These are phyloP conservation scores for Yamadazyma buinensis DNA, from an alignment of 1,139 yeast genomes.

Conservation along the genomic window DNA sequence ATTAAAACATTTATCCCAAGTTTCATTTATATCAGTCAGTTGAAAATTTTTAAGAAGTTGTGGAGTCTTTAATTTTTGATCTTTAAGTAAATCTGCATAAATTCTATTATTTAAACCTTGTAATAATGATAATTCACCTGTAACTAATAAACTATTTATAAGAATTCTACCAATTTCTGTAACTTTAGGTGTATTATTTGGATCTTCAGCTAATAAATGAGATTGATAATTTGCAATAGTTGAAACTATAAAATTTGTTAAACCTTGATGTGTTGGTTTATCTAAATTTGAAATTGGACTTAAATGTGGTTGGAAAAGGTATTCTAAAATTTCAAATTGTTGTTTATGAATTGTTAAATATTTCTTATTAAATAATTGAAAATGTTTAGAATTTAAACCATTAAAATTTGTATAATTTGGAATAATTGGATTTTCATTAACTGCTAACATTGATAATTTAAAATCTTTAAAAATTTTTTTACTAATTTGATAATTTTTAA, in stretches of 20 bases:
- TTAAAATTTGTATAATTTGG: conserved; percentile 1
- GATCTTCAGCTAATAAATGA: conserved; percentile 24
- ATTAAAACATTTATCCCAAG: conserved; percentile 54
- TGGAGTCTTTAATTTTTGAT: conserved; percentile 45
- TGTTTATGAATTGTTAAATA: conserved; percentile 39
- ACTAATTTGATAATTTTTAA: conserved; percentile 41
- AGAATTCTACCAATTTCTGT: conserved; percentile 40
- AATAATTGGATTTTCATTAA: conserved; percentile 12
- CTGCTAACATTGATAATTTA: conserved; percentile 37
- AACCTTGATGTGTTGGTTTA: conserved; percentile 39
- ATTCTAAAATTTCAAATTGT: conserved; percentile 45
- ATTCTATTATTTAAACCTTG: conserved; percentile 62
- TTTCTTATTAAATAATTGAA: conserved; percentile 46
- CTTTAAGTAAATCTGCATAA: conserved; percentile 52
- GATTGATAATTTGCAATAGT: conserved; percentile 36
- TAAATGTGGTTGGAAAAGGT: conserved; percentile 51
- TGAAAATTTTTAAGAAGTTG: conserved; percentile 29
- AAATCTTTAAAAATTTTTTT: conserved; percentile 46
- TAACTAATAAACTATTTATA: conserved; percentile 59
- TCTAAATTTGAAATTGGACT: conserved; percentile 32
- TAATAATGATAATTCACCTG: conserved; percentile 61
- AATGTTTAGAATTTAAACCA: conserved; percentile 22
- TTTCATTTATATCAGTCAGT: conserved; percentile 29
- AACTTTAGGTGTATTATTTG: conserved; percentile 26
- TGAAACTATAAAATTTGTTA: conserved; percentile 37